These are phyloP conservation scores for Auricularia heimuer DNA, from an alignment of 768 basidiomycete genomes.

Conservation along the genomic window DNA sequence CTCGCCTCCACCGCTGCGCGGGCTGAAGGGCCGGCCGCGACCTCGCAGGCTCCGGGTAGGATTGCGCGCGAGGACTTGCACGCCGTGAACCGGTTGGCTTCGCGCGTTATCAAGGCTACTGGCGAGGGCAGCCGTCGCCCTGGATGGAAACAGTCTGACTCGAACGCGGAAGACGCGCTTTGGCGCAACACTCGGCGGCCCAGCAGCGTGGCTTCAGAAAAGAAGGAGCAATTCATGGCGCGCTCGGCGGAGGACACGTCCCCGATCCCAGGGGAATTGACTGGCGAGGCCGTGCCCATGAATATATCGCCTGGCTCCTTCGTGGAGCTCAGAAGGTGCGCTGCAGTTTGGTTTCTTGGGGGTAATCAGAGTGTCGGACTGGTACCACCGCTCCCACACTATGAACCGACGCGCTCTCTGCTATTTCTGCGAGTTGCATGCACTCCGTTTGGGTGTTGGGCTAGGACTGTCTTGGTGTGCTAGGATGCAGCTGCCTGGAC, in stretches of 20 bases:
- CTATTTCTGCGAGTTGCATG: too few species aligned
- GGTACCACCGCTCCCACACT: too few species aligned
- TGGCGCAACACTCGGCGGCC: neutral
- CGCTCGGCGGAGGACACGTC: neutral
- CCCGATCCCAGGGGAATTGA: neutral
- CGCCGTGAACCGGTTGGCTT: neutral
- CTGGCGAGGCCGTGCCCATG: neutral
- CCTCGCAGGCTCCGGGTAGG: neutral
- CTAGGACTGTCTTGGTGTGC: too few species aligned
- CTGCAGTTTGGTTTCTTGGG: neutral
- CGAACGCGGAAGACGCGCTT: neutral
- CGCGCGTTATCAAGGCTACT: neutral
- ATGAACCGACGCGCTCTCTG: too few species aligned
- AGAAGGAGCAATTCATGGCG: conserved; percentile 8
- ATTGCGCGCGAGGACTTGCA: neutral
- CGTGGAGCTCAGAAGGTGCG: conserved; percentile 12
- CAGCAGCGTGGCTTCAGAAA: conserved; percentile 2
- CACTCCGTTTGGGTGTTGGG: too few species aligned
- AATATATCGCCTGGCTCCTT: conserved; percentile 8
- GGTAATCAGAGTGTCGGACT: too few species aligned
- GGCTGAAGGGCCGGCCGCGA: neutral
- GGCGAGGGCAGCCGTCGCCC: neutral
- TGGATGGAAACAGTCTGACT: neutral
- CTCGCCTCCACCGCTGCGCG: neutral
- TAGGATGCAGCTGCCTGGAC: too few species aligned